A percentile compares a stretch with the other conserved stretches of the same genome.
phyloP scores from a whole-genome alignment of 164 flowering plant genomes.

The Malania oleifera region DNA sequence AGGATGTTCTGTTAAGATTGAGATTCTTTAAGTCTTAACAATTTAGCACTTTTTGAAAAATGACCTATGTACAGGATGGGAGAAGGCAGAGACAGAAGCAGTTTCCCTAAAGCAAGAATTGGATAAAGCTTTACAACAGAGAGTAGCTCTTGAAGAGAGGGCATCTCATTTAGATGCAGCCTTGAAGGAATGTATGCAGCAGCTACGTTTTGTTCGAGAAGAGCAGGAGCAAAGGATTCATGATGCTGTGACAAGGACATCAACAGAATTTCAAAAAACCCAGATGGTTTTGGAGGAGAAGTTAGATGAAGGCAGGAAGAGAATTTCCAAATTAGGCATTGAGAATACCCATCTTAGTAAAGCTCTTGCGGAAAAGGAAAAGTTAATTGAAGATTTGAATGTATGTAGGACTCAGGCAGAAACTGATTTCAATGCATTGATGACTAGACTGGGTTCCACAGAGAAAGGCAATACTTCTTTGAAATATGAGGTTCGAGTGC shows the following conservation, averaged over 20 bases:
- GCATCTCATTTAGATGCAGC: constrained; percentile 44
- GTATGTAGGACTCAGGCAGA: constrained; percentile 29
- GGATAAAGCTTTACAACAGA: not conserved
- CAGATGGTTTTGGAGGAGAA: constrained; percentile 33
- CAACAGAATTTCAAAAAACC: constrained; percentile 36
- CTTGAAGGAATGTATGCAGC: constrained; percentile 69
- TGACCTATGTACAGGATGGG: not conserved
- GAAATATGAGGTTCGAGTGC: constrained; percentile 64
- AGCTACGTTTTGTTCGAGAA: constrained; percentile 53
- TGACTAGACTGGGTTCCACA: constrained; percentile 44
- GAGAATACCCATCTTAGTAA: constrained; percentile 44
- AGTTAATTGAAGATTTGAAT: constrained; percentile 32
- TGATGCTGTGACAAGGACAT: constrained; percentile 38
- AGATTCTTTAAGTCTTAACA: no score
- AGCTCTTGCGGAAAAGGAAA: constrained; percentile 41
- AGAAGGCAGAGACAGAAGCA: constrained; percentile 3
- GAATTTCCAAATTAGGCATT: constrained; percentile 26
- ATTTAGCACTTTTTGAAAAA: no score
- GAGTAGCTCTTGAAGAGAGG: not conserved
- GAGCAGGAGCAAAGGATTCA: constrained; percentile 62
- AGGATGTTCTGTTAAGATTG: no score
- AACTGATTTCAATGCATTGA: constrained; percentile 51
- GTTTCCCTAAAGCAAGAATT: not conserved
- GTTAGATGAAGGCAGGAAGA: constrained; percentile 31
- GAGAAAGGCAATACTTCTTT: constrained; percentile 71